Base-by-base conservation (phyloP, 2,329 filamentous ascomycete species). In the Xylaria sp. region DNA sequence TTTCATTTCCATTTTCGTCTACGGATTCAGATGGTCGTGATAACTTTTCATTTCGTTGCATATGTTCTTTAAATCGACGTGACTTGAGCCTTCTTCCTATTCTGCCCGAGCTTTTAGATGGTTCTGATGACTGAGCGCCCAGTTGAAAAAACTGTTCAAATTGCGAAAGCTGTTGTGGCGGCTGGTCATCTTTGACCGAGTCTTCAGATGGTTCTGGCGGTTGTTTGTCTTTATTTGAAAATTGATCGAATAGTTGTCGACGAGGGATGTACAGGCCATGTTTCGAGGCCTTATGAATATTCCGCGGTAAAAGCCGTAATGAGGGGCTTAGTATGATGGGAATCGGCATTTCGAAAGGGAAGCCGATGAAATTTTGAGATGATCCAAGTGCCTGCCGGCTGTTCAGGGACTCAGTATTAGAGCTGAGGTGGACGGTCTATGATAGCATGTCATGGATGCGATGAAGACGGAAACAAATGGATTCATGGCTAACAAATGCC, bases 331-430 rank as follows among this genome's bases (percentile, higher is more conserved):
- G 2, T 11, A 33, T n/a, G 10, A 33, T 9, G 23, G 48, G 15
- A 26, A 23, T 20, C 6, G 56, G 26, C 65, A 70, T 68, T 6
- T 31, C 56, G 17, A 15, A 44, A 13, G n/a, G 9, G 15, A 28
- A 20, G n/a, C 23, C 11, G 3, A 31, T 44, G 28, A 20, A n/a
- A 31, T 13, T 10, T 11, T 7, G 31, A 38, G 28, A 36, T 33
- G 38, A 26, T 38, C 28, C 3, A n/a, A 9, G 6, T 42, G 31
- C 2, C 23, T 49, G n/a, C 38, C 11, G 28, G 28, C 15, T 5
- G 46, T 13, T 28, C 23, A 28, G 23, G 13, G 46, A 26, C 26
- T 33, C 26, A 5, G 17, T 17, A 33, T 33, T 28, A 33, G 4
- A 31, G 49, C 26, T 31, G 15, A 33, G 17, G 26, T 15, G 4